A percentile compares a stretch with the other conserved stretches of the same genome.
These are phyloP conservation scores for Aspergillus haitiensis DNA, from an alignment of 495 filamentous ascomycete species.

Conservation along the genomic window DNA sequence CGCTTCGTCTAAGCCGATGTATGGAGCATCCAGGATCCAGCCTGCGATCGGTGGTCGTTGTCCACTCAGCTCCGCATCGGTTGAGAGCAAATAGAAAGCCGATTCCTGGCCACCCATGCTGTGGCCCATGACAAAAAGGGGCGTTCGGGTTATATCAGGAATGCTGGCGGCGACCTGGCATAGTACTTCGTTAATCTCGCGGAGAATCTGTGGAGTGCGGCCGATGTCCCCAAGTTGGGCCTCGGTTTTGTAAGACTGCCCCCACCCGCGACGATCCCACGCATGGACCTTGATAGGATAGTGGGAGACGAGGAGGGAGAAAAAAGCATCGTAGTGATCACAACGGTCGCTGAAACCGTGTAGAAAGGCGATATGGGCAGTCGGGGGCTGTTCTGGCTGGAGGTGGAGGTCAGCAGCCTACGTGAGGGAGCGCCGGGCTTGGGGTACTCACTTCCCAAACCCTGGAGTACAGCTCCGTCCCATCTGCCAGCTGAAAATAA, in stretches of 20 bases:
- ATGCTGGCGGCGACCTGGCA: constrained; percentile 37
- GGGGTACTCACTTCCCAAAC: constrained; percentile 12
- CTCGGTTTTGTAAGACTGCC: background rate
- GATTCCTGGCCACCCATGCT: constrained; percentile 75
- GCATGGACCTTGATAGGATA: constrained; percentile 8
- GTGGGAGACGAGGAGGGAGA: constrained; percentile 1
- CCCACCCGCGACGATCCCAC: constrained; percentile 14
- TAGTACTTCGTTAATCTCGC: constrained; percentile 33
- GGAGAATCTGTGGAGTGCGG: constrained; percentile 1
- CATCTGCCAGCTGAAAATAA: constrained; percentile 7
- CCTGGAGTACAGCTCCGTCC: constrained; percentile 1
- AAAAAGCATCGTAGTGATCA: constrained; percentile 12
- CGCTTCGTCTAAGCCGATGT: constrained; percentile 62
- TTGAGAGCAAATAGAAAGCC: constrained; percentile 48
- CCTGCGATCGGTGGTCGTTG: constrained; percentile 52
- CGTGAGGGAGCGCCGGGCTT: background rate
- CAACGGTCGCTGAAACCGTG: constrained; percentile 15
- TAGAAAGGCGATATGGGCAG: constrained; percentile 5
- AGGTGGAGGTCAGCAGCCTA: background rate
- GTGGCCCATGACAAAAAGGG: constrained; percentile 78
- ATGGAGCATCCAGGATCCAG: constrained; percentile 65
- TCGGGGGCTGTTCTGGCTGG: background rate
- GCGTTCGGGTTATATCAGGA: constrained; percentile 36
- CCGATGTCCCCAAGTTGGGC: background rate
- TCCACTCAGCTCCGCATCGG: constrained; percentile 11